phyloP scores from a whole-genome alignment of 768 basidiomycete species.

The Amanita pallidorosea region DNA sequence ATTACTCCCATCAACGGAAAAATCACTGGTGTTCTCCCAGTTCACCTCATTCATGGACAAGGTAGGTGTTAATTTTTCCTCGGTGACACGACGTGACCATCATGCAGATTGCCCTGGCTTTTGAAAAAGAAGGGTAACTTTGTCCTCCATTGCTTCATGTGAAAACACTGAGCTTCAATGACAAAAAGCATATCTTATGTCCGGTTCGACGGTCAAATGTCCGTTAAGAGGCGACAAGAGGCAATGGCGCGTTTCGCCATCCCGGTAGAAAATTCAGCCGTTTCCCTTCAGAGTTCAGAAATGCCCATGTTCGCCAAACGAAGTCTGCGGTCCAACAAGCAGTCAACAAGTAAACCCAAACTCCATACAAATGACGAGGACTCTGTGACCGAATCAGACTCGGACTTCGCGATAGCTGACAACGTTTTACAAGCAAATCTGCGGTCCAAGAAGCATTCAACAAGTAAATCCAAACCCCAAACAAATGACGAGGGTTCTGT shows the following conservation, averaged over 20 bases:
- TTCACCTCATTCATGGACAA: slow-evolving; percentile 82
- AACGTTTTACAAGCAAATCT: slow-evolving; percentile 15
- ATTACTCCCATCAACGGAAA: slow-evolving; percentile 58
- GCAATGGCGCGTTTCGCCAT: slow-evolving; percentile 64
- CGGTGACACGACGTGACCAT: background rate
- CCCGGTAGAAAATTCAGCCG: slow-evolving; percentile 33
- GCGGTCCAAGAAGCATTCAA: background rate
- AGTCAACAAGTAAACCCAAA: background rate
- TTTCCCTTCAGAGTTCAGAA: background rate
- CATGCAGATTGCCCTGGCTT: slow-evolving; percentile 53
- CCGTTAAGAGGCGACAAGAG: slow-evolving; percentile 69
- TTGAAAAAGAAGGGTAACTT: slow-evolving; percentile 55
- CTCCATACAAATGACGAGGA: slow-evolving; percentile 16
- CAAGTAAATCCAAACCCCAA: background rate
- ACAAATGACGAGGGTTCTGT: slow-evolving; percentile 17
- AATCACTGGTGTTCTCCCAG: slow-evolving; percentile 84
- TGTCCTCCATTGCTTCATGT: background rate
- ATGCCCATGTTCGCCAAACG: background rate
- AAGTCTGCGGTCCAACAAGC: background rate
- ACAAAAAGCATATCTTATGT: slow-evolving; percentile 55
- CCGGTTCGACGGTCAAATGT: slow-evolving; percentile 81
- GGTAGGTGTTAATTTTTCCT: slow-evolving; percentile 22
- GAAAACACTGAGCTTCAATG: background rate
- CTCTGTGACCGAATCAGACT: slow-evolving; percentile 5
- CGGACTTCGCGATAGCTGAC: slow-evolving; percentile 7